phyloP scores from a whole-genome alignment of 805 yeast genomes.

The Pichia gijzeniarum region DNA sequence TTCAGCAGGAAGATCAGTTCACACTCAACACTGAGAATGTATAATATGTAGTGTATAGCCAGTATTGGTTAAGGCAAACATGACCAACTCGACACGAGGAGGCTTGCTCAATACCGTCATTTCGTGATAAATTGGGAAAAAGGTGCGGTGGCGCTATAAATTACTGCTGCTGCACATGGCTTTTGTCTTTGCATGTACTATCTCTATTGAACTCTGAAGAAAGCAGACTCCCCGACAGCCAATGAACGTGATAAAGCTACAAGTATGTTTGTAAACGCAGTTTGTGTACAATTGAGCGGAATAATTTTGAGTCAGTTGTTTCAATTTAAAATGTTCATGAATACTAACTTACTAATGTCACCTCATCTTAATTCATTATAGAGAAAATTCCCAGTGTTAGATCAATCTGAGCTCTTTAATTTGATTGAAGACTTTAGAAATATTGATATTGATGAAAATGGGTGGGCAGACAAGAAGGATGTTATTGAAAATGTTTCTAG shows the following conservation, averaged over 20 bases:
- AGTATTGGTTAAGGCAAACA: no score
- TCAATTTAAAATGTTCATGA: no score
- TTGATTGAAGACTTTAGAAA: constrained; percentile 81
- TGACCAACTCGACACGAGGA: no score
- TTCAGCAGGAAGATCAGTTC: constrained; percentile 10
- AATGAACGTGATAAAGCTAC: constrained; percentile 63
- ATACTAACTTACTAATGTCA: no score
- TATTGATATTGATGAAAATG: constrained; percentile 86
- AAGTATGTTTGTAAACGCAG: constrained; percentile 33
- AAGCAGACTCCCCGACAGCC: neutral
- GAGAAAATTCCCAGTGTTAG: constrained; percentile 80
- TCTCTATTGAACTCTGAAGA: no score
- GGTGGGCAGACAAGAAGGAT: constrained; percentile 88
- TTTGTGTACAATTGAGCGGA: neutral
- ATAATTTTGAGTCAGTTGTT: no score
- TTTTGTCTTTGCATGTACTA: neutral
- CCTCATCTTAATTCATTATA: constrained; percentile 21
- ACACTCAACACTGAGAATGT: neutral
- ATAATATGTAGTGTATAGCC: neutral
- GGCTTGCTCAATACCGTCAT: no score
- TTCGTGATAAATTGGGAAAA: no score
- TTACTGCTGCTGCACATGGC: no score
- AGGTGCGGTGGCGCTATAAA: no score
- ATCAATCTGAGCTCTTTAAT: constrained; percentile 79
- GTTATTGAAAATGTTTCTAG: constrained; percentile 79